Percentiles rank a stretch among this genome's conserved stretches.
These are phyloP conservation scores for Fusarium stilboides DNA, from an alignment of 2,329 filamentous ascomycete species.

Conservation along the genomic window DNA sequence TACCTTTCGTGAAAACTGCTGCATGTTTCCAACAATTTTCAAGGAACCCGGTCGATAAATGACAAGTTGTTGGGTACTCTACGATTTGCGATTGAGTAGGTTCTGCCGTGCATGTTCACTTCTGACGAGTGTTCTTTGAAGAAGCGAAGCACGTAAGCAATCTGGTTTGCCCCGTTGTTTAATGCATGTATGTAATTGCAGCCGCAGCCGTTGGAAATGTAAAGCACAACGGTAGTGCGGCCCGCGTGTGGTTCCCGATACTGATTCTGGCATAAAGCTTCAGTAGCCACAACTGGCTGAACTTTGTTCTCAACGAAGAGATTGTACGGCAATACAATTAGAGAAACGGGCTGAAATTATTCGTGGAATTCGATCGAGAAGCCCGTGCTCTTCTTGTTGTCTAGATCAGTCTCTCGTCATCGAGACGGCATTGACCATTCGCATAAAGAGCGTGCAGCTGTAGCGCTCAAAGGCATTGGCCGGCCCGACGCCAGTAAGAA, in stretches of 20 bases:
- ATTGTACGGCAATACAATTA: not conserved
- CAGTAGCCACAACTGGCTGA: constrained; percentile 24
- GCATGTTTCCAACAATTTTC: constrained; percentile 28
- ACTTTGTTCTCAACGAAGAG: constrained; percentile 26
- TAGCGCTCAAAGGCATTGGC: constrained; percentile 6
- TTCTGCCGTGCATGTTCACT: not conserved
- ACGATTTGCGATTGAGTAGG: not conserved
- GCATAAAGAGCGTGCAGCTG: constrained; percentile 42
- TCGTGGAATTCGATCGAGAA: constrained; percentile 13
- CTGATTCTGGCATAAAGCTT: constrained; percentile 26
- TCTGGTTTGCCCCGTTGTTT: not conserved
- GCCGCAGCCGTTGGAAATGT: constrained; percentile 35
- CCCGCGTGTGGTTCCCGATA: constrained; percentile 28
- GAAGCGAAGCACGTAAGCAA: constrained; percentile 2
- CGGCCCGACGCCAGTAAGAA: constrained; percentile 8
- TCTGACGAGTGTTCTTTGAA: not conserved
- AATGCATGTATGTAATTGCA: constrained; percentile 22
- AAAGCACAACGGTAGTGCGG: constrained; percentile 28
- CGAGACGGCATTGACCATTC: not conserved
- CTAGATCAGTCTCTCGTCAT: constrained; percentile 35
- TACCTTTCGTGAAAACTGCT: constrained; percentile 10
- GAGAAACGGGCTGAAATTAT: not conserved
- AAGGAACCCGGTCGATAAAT: not conserved
- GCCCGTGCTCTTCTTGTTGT: constrained; percentile 7
- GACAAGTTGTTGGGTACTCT: constrained; percentile 23